Evolutionary conservation across 208 protist species (phyloP), one percentile per base, ranked within the genome.

Genomic region (Zelonia costaricensis): DNA sequence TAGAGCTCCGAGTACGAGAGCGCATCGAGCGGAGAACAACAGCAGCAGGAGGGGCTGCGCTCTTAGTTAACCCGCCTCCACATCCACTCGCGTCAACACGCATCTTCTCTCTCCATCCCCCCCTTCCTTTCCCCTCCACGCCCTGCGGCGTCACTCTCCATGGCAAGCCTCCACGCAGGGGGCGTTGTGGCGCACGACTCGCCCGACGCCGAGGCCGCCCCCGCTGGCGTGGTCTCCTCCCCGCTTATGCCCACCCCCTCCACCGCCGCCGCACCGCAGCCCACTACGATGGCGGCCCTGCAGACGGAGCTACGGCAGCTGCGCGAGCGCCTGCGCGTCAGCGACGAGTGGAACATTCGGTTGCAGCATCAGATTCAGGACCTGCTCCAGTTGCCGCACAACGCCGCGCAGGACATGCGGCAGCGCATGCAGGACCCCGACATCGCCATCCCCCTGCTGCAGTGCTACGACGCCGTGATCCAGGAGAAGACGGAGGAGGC

Each of bases 381-480:
- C 23, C 74, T 94, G 5, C 71, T 91, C 35, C 74, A 74, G n/a
- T 72, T 91, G 38, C 84, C 88, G 15, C 78, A 56, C 22, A 82
- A 65, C 39, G 88, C 85, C 23, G 71, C 88, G 15, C 69, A 82
- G 49, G 47, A 69, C 25, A 64, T 94, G 64, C 76, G 80, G 2
- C 72, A 81, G 31, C 74, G 83, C 40, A 93, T 93, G 83, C 66
- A 83, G 10, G 79, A 88, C 53, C 87, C 87, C 18, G 87, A 93
- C 54, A 89, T 93, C 55, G 88, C 84, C 23, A 84, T 90, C 51
- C 88, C 88, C 0, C 75, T 94, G 7, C 66, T 94, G 33, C 88
- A 91, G 74, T 94, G 84, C 76, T 94, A 94, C 71, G 88, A 94
- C 52, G 84, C 84, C 7, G 73, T 86, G n/a, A 85, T 94, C 39